These are phyloP conservation scores for Zygosaccharomyces siamensis DNA, from an alignment of 805 yeast species.

Conservation along the genomic window DNA sequence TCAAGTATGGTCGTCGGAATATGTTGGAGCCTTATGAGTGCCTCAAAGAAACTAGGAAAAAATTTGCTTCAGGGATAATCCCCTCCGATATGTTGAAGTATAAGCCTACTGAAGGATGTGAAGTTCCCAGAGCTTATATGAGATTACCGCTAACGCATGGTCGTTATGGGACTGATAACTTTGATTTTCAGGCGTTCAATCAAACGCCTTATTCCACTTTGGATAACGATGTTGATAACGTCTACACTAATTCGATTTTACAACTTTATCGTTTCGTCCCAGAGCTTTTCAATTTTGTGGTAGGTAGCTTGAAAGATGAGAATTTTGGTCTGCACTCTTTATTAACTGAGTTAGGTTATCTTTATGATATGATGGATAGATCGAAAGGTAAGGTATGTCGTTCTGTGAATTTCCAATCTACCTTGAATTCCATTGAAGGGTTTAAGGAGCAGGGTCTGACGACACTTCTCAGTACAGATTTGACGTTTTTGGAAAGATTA, in stretches of 20 bases:
- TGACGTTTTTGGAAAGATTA: conserved; percentile 2
- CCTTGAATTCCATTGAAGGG: conserved; percentile 42
- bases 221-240: conserved; percentile 80
- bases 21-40: conserved; percentile 41
- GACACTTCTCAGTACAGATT: conserved; percentile 32
- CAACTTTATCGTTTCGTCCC: conserved; percentile 80
- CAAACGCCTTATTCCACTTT: conserved; percentile 70
- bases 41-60: conserved; percentile 31
- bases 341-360: conserved; percentile 77
- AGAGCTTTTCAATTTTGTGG: conserved; percentile 59
- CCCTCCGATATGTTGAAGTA: conserved; percentile 21
- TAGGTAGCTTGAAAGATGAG: conserved; percentile 51
- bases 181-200: conserved; percentile 84
- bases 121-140: conserved; percentile 69
- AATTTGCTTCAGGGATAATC: conserved; percentile 15
- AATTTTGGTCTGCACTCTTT: conserved; percentile 47
- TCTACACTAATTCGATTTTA: conserved; percentile 70
- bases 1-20: conserved; percentile 55
- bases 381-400: conserved; percentile 76
- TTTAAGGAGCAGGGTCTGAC: conserved; percentile 51
- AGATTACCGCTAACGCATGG: conserved; percentile 76
- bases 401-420: conserved; percentile 69
- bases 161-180: conserved; percentile 88
- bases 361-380: conserved; percentile 86
- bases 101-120: conserved; percentile 33